Evolutionary conservation across 2,329 filamentous ascomycete species (phyloP).

Genomic region (Cordyceps tenuipes): DNA sequence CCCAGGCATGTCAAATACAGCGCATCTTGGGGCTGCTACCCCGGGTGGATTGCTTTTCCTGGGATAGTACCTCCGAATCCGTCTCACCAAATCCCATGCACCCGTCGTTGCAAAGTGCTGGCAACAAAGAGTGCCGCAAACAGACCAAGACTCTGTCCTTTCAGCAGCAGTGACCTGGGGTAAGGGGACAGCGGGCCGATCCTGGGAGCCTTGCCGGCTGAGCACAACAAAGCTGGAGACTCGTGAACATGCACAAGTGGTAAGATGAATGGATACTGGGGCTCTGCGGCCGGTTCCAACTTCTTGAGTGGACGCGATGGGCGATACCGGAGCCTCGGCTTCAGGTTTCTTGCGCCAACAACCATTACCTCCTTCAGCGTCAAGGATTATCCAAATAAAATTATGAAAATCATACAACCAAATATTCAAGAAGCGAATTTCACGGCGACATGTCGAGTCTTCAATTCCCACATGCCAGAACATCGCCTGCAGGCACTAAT

Average conservation of each 20-base stretch:
- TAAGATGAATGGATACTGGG: neutral
- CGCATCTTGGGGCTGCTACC: neutral
- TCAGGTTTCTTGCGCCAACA: neutral
- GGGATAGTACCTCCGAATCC: neutral
- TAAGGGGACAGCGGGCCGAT: conserved; percentile 11
- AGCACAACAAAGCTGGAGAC: neutral
- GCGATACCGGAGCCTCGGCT: conserved; percentile 8
- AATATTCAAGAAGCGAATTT: neutral
- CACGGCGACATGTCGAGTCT: neutral
- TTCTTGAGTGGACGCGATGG: neutral
- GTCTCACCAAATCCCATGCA: neutral
- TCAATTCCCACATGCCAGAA: conserved; percentile 7
- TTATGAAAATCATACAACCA: neutral
- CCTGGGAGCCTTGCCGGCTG: neutral
- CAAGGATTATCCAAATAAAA: neutral
- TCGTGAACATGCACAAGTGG: neutral
- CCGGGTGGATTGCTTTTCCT: neutral
- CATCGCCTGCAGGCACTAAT: neutral
- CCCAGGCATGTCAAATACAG: conserved; percentile 1
- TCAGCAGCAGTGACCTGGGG: neutral
- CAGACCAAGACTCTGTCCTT: neutral
- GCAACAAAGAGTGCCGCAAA: neutral
- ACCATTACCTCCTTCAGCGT: neutral
- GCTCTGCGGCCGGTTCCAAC: neutral
- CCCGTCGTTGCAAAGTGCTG: neutral